Evolutionary conservation across 1,284 basidiomycete species (phyloP), one percentile per base, ranked within the genome.

Genomic region (Neolentinus lepideus): DNA sequence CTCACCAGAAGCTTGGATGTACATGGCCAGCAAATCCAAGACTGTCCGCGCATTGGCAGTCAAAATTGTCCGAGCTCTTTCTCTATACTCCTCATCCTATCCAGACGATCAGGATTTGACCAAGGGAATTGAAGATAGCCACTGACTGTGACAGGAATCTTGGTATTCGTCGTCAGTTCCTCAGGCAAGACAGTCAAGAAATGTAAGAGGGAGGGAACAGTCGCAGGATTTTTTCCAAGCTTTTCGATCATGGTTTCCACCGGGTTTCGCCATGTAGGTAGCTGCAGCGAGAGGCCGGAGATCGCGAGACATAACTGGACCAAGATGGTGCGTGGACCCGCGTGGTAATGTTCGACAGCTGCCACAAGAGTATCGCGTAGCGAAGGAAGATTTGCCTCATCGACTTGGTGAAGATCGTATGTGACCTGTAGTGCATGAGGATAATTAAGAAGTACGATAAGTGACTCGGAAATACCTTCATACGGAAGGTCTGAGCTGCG

Each of bases 401-500:
- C 84, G 38, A 99, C 85, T 79, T 98, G 92, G 55, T 88, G 74
- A 51, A 99, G 84, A 79, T 99, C 97, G 71, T 95, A 99, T 8
- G 88, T 93, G 63, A 98, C 93, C 95, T 98, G 64, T 61, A 63
- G 52, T 50, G 29, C 9, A 31, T 35, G 36, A 55, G 36, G 6
- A 22, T 24, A 24, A 36, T 16, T 21, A 21, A n/a, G 16, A 26
- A 16, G 24, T 33, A 27, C 36, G 21, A 21, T 12, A 33, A 43
- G 25, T 35, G 29, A 24, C 16, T 19, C 19, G 27, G 26, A 73
- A 84, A 64, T 59, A 93, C 95, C 81, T 99, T 99, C 57, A 90
- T 81, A 65, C 96, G 80, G 69, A 99, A 93, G 0, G 97, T 99
- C 72, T 99, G 97, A 0, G 96, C 94, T 16, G 95, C 94, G 68